Conservation (phyloP, 352 stramenopile genomes). For the Saprolegnia diclina region DNA sequence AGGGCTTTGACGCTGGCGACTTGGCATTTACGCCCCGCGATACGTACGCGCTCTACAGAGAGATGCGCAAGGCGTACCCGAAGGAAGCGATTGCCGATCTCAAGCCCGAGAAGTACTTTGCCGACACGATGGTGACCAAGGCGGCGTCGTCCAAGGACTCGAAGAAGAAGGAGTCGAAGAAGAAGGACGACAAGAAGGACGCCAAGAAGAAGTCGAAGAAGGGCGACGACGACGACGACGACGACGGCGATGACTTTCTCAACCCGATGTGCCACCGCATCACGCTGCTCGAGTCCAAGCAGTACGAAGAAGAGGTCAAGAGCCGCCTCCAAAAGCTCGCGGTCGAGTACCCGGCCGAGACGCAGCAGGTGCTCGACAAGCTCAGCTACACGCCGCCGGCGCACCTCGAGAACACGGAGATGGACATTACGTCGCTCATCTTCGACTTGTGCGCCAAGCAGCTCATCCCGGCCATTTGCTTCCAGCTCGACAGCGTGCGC, state of each 20-base stretch:
- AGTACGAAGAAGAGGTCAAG: constrained; percentile 97
- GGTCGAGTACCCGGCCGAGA: constrained; percentile 83
- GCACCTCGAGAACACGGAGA: constrained; percentile 43
- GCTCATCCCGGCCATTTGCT: constrained; percentile 78
- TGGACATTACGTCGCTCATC: constrained; percentile 29
- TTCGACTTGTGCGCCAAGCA: constrained; percentile 48
- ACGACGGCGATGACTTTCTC: constrained; percentile 54
- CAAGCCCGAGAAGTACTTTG: constrained; percentile 94
- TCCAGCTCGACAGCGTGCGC: constrained; percentile 83
- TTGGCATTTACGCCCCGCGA: constrained; percentile 95
- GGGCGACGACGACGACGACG: constrained; percentile 56
- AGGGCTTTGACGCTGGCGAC: constrained; percentile 76
- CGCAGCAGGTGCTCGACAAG: constrained; percentile 68
- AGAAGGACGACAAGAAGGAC: constrained; percentile 38
- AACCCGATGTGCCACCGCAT: constrained; percentile 88
- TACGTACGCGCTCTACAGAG: constrained; percentile 94
- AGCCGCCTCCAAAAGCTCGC: constrained; percentile 84
- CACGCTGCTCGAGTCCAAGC: constrained; percentile 95
- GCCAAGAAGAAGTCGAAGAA: constrained; percentile 25
- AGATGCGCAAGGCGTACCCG: constrained; percentile 70
- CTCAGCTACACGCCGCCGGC: constrained; percentile 42
- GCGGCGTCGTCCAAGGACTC: constrained; percentile 20
- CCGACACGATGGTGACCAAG: constrained; percentile 38
- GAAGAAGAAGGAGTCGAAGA: constrained; percentile 37
- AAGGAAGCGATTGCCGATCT: constrained; percentile 85